A percentile compares a stretch with the other conserved stretches of the same genome.
Conservation (phyloP, 2,329 filamentous ascomycete genomes). For the Fusarium sp. region DNA sequence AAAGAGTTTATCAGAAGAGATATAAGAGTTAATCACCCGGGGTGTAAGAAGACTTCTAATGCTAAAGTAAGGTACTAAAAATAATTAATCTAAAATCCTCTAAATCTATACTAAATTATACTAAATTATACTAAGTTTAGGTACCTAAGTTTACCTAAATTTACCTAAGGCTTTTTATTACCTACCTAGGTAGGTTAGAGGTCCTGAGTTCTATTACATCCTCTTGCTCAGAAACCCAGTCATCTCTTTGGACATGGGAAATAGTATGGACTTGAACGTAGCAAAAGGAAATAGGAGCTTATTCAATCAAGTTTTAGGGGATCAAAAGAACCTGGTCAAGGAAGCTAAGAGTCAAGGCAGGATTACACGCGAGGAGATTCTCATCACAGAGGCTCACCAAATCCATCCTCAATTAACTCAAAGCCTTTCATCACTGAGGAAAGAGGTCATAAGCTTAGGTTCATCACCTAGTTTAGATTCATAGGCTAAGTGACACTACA, state of each 20-base stretch:
- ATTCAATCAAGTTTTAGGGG: background rate
- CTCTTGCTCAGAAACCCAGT: no score
- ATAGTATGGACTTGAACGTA: no score
- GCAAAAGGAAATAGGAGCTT: background rate
- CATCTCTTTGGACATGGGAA: no score
- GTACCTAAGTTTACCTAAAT: no score
- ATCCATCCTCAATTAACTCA: background rate
- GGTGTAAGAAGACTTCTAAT: no score
- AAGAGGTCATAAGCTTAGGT: rapidly evolving
- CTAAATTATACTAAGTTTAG: no score
- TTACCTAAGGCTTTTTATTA: no score
- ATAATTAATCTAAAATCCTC: no score
- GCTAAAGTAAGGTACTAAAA: rapidly evolving
- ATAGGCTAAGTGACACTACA: background rate
- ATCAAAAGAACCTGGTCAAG: background rate
- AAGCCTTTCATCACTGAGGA: background rate
- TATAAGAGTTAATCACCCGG: no score
- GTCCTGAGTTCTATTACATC: rapidly evolving
- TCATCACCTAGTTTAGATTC: background rate
- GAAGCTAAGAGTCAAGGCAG: background rate
- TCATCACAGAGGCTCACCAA: rapidly evolving
- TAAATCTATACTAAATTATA: no score
- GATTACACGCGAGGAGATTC: background rate
- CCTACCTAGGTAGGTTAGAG: no score
- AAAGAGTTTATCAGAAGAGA: no score